These are phyloP conservation scores for Peronosclerospora sorghi DNA, from an alignment of 352 stramenopile genomes.

Conservation along the genomic window DNA sequence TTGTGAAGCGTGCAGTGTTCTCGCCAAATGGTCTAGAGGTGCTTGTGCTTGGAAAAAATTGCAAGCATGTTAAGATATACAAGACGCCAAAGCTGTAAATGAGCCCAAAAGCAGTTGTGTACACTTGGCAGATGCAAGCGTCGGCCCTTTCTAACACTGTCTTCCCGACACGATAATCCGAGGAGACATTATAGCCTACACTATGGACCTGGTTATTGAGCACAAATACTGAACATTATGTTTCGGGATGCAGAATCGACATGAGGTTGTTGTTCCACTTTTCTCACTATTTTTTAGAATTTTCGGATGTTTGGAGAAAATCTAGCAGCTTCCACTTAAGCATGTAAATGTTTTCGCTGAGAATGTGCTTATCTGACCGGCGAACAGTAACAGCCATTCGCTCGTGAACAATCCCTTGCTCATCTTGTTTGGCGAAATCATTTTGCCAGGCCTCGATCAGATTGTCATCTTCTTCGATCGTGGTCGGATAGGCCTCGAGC, in stretches of 20 bases:
- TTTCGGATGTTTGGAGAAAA: conserved; percentile 20
- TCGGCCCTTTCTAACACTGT: too few species aligned
- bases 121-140: neutral
- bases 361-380: conserved; percentile 49
- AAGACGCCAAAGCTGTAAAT: conserved; percentile 30
- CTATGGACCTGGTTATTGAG: too few species aligned
- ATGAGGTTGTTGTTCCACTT: too few species aligned
- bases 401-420: conserved; percentile 26
- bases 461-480: conserved; percentile 32
- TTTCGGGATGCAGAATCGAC: too few species aligned
- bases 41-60: conserved; percentile 49
- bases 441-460: conserved; percentile 22
- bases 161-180: too few species aligned
- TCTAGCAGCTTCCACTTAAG: conserved; percentile 61
- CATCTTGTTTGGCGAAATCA: conserved; percentile 7
- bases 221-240: too few species aligned
- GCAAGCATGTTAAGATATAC: conserved; percentile 64
- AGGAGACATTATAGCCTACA: too few species aligned
- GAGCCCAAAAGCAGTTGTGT: neutral
- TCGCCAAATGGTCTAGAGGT: conserved; percentile 48
- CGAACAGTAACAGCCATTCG: conserved; percentile 45
- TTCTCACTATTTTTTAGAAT: too few species aligned
- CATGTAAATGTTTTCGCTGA: conserved; percentile 53
- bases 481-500: conserved; percentile 34
- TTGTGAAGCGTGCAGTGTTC: conserved; percentile 53